Evolutionary conservation across 2,329 filamentous ascomycete genomes (phyloP).

Genomic region (Thermomyces lanuginosus): DNA sequence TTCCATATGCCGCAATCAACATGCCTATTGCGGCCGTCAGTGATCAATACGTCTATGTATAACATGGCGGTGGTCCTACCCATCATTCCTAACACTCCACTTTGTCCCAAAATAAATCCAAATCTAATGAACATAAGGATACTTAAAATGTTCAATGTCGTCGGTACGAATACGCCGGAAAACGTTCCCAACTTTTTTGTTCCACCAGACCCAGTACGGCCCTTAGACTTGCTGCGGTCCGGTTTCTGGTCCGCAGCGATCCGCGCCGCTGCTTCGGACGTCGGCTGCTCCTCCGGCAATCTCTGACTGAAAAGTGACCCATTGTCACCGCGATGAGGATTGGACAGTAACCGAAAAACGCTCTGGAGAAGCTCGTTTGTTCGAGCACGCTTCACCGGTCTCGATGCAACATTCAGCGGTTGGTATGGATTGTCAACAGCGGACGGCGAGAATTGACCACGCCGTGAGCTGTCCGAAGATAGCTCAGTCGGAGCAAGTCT

Average conservation of each 20-base stretch:
- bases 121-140: conserved; percentile 89
- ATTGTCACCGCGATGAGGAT: conserved; percentile 5
- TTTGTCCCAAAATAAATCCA: conserved; percentile 66
- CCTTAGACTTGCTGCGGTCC: conserved; percentile 13
- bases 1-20: conserved; percentile 57
- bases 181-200: conserved; percentile 56
- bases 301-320: conserved; percentile 5
- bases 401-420: conserved; percentile 10
- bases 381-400: conserved; percentile 9
- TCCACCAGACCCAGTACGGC: conserved; percentile 13
- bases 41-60: conserved; percentile 4
- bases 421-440: conserved; percentile 12
- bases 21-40: conserved; percentile 36
- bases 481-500: conserved; percentile 19
- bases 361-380: conserved; percentile 10
- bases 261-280: conserved; percentile 5
- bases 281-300: conserved; percentile 1
- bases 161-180: conserved; percentile 70
- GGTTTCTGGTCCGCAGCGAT: conserved; percentile 13
- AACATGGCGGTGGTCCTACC: conserved; percentile 32
- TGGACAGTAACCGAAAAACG: conserved; percentile 14
- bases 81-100: conserved; percentile 63
- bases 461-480: conserved; percentile 11
- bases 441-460: conserved; percentile 11
- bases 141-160: conserved; percentile 74